Evolutionary conservation across 2,329 filamentous ascomycete genomes (phyloP), one percentile per base, ranked within the genome.

Genomic region (Ascochyta lentis): DNA sequence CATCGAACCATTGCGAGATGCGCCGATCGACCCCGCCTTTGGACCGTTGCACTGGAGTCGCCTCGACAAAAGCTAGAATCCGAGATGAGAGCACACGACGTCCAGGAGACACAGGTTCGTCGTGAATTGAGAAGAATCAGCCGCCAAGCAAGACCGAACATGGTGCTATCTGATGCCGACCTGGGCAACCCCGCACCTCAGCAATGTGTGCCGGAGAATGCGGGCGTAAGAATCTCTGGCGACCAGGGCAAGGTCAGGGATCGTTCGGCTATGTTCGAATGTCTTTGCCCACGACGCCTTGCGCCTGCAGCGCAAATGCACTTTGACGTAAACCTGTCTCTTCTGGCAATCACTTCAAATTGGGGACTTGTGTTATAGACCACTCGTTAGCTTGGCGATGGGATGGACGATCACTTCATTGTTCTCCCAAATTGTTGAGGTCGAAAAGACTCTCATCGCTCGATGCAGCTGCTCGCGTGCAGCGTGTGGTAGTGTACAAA

Each of bases 1-100:
- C 40, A 27, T 39, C 40, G 49, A 61, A 51, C 52, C 40, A 52
- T 53, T 26, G 37, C 42, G 37, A 56, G 42, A 47, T 51, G 46
- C 52, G 55, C 40, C 62, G 52, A 66, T 61, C 61, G 51, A 58
- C 65, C 63, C 63, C 65, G 61, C 65, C 50, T 58, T 60, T 54
- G 16, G 34, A 49, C 47, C 49, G 34, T 60, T 60, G 57, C 52
- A 24, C 29, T 41, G 42, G 54, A 56, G 53, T 44, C 55, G 45
- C 41, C 44, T 56, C 39, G 44, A 46, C 22, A 37, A 35, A 34
- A 24, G 15, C 19, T 19, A 19, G 40, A 19, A 46, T 6, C 7
- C 16, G 35, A 31, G 7, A 24, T n/a, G 29, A 51, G 26, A 47
- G 47, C 41, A 35, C 39, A 33, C 49, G 35, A 38, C 29, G 23